These are phyloP conservation scores for Pyricularia sp. DNA, from an alignment of 2,329 filamentous ascomycete species.

Conservation along the genomic window DNA sequence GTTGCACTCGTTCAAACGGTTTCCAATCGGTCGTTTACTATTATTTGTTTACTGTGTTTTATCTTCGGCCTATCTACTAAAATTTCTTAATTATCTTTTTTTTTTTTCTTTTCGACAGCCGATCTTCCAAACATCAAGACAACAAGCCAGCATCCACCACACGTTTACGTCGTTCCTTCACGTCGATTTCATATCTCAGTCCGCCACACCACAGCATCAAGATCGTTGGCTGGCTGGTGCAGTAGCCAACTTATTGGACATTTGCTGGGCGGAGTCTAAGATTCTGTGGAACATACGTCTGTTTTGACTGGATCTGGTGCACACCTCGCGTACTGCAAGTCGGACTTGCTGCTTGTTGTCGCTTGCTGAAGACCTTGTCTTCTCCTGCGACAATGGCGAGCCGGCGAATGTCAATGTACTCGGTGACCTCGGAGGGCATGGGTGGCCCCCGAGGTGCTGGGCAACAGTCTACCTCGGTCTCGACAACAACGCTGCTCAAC, in stretches of 20 bases:
- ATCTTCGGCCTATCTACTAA: not conserved
- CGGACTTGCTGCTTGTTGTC: not conserved
- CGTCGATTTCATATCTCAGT: not conserved
- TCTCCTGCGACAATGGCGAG: slow-evolving; percentile 40
- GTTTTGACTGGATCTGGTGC: not conserved
- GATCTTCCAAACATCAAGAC: not conserved
- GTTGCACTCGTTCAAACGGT: slow-evolving; percentile 51
- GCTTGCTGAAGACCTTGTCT: not conserved
- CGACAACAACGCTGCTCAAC: slow-evolving; percentile 88
- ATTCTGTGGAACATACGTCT: not conserved
- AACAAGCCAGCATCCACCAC: not conserved
- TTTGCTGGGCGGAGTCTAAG: not conserved
- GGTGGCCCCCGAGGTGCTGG: slow-evolving; percentile 47
- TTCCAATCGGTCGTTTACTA: slow-evolving; percentile 23
- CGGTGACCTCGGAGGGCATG: slow-evolving; percentile 54
- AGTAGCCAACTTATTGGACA: not conserved
- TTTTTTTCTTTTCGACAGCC: not conserved
- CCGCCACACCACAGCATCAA: not conserved
- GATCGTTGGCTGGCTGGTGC: not conserved
- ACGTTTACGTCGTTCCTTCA: not conserved
- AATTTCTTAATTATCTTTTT: not conserved
- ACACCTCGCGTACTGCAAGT: not conserved
- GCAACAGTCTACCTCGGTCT: slow-evolving; percentile 70
- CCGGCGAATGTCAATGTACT: slow-evolving; percentile 59
- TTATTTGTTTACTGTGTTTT: slow-evolving; percentile 11